These are phyloP conservation scores for Aspergillus sp. DNA, from an alignment of 2,329 filamentous ascomycete species.

Conservation along the genomic window DNA sequence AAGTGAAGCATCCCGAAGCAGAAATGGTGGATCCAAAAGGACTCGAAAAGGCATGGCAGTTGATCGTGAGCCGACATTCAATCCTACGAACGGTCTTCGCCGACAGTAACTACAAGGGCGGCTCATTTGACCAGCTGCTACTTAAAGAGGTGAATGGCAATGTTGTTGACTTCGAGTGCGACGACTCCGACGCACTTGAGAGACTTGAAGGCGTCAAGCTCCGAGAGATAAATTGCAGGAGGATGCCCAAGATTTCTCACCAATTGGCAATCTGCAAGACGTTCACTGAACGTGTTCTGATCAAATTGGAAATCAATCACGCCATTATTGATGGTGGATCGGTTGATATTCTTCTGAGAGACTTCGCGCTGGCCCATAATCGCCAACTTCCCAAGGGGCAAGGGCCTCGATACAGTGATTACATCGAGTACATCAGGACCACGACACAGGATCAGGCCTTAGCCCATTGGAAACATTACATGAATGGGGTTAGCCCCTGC, in stretches of 20 bases:
- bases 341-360: not conserved
- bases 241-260: not conserved
- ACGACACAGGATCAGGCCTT: not conserved
- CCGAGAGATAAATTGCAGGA: not conserved
- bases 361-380: not conserved
- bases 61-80: not conserved
- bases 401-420: not conserved
- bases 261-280: not conserved
- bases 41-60: constrained; percentile 10
- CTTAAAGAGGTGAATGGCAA: not conserved
- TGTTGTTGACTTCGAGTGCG: not conserved
- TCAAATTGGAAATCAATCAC: not conserved
- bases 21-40: constrained; percentile 16
- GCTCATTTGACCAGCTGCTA: not conserved
- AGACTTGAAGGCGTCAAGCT: not conserved
- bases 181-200: not conserved
- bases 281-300: not conserved
- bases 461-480: not conserved
- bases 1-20: constrained; percentile 16
- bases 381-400: not conserved
- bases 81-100: not conserved
- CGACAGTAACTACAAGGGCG: not conserved
- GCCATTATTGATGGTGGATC: not conserved
- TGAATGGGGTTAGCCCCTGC: not conserved
- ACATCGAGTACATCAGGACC: not conserved